A percentile compares a stretch with the other conserved stretches of the same genome.
Conservation (phyloP, 169 alveolate species). For the Fabrea salina region DNA sequence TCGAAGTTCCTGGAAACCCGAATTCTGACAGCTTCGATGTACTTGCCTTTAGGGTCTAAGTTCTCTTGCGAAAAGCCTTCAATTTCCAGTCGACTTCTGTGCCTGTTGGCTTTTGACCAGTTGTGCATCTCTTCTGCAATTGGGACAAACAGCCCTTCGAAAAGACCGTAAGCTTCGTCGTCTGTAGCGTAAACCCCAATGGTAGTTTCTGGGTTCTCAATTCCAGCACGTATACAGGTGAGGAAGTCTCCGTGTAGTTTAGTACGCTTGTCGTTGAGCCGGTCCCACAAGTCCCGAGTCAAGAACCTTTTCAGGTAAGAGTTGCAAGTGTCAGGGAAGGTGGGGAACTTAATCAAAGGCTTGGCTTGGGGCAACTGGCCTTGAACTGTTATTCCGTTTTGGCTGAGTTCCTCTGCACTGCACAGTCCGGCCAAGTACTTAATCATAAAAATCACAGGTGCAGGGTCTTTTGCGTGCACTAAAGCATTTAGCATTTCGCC, state of each 20-base stretch:
- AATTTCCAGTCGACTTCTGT: background rate
- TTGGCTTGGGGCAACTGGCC: slow-evolving; percentile 46
- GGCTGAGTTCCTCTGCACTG: slow-evolving; percentile 42
- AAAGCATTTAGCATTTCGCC: slow-evolving; percentile 56
- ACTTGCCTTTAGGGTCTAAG: background rate
- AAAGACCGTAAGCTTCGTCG: background rate
- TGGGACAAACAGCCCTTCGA: background rate
- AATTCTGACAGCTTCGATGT: background rate
- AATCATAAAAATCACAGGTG: slow-evolving; percentile 54
- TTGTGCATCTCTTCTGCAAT: background rate
- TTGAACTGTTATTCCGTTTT: slow-evolving; percentile 37
- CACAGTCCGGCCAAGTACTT: slow-evolving; percentile 44
- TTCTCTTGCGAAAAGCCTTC: background rate
- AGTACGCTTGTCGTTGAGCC: background rate
- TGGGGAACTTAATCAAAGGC: slow-evolving; percentile 46
- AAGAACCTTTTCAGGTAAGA: slow-evolving; percentile 38
- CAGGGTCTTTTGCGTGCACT: slow-evolving; percentile 56
- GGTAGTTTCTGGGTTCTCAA: background rate
- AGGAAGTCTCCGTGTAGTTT: background rate
- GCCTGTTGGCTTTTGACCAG: no score
- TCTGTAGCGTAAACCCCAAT: background rate
- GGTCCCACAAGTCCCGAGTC: slow-evolving; percentile 40
- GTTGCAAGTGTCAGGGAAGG: slow-evolving; percentile 44
- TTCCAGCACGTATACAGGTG: background rate
- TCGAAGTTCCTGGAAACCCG: background rate